Evolutionary conservation across 164 flowering plant genomes (phyloP).

Genomic region (Vitis cinerea): DNA sequence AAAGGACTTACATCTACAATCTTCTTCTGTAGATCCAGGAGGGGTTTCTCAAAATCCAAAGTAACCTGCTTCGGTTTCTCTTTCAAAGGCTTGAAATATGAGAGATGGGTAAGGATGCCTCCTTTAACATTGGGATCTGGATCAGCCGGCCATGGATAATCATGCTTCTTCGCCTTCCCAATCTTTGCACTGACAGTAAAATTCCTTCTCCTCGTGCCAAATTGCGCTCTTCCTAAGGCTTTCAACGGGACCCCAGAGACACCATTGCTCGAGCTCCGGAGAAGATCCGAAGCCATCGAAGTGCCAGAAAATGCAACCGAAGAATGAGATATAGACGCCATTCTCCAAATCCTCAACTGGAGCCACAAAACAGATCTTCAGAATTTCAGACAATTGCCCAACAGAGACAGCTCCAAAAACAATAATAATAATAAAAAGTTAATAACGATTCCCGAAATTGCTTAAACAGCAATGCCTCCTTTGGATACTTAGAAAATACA

Average conservation of each 20-base stretch:
- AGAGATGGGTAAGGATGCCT: conserved; percentile 63
- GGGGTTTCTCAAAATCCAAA: conserved; percentile 89
- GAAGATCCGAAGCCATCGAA: conserved; percentile 67
- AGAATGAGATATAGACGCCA: conserved; percentile 56
- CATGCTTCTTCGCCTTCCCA: conserved; percentile 72
- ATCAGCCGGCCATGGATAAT: conserved; percentile 79
- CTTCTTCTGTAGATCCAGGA: conserved; percentile 72
- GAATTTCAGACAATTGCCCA: background rate
- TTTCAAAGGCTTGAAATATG: conserved; percentile 81
- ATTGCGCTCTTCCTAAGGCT: conserved; percentile 36
- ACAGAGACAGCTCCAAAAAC: background rate
- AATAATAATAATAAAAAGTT: background rate
- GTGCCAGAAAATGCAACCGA: conserved; percentile 33
- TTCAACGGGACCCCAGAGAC: conserved; percentile 40
- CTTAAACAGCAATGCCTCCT: background rate
- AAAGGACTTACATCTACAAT: conserved; percentile 58
- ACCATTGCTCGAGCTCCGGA: conserved; percentile 54
- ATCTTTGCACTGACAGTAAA: conserved; percentile 50
- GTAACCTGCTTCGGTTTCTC: conserved; percentile 83
- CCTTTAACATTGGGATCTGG: conserved; percentile 84
- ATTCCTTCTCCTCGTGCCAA: conserved; percentile 32
- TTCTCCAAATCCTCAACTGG: conserved; percentile 18
- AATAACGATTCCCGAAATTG: background rate
- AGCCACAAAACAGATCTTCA: background rate
- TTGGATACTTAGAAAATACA: background rate